A percentile compares a stretch with the other conserved stretches of the same genome.
Evolutionary conservation across 1,139 yeast genomes (phyloP).

Genomic region (Magnusiomyces paraingens): DNA sequence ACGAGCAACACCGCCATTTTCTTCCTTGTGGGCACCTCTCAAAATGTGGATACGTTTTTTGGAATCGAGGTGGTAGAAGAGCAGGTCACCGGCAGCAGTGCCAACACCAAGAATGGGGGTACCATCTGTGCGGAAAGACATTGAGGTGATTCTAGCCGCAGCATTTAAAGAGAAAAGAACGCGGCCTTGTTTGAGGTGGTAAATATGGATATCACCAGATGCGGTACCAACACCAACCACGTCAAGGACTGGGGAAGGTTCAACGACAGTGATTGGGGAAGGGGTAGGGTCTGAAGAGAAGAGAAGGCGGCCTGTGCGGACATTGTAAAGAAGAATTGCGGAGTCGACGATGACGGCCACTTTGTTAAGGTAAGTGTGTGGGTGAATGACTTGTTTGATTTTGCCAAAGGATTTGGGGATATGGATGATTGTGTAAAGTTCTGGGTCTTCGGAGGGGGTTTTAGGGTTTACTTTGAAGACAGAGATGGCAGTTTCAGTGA

Average conservation of each 20-base stretch:
- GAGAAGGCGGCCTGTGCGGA: constrained; percentile 70
- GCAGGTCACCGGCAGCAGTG: constrained; percentile 71
- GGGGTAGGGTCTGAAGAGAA: constrained; percentile 46
- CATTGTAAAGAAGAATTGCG: constrained; percentile 55
- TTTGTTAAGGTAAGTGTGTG: constrained; percentile 90
- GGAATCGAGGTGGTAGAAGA: constrained; percentile 74
- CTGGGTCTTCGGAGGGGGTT: constrained; percentile 24
- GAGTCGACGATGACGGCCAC: constrained; percentile 64
- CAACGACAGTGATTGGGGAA: constrained; percentile 51
- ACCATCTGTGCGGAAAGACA: constrained; percentile 92
- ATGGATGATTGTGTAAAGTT: constrained; percentile 54
- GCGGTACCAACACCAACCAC: constrained; percentile 71
- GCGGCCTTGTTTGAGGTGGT: constrained; percentile 62
- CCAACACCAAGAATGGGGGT: constrained; percentile 79
- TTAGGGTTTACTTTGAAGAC: constrained; percentile 53
- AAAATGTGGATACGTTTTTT: constrained; percentile 69
- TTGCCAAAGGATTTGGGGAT: constrained; percentile 58
- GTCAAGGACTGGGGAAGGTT: constrained; percentile 82
- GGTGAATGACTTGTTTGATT: constrained; percentile 66
- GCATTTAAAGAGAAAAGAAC: constrained; percentile 49
- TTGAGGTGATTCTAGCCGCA: constrained; percentile 54
- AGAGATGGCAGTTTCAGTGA: constrained; percentile 48
- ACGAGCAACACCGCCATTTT: constrained; percentile 73
- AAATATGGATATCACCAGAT: constrained; percentile 59
- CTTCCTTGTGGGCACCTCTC: constrained; percentile 62